Base-by-base conservation (phyloP, 345 rosid genomes). In the Pugionium cornutum region DNA sequence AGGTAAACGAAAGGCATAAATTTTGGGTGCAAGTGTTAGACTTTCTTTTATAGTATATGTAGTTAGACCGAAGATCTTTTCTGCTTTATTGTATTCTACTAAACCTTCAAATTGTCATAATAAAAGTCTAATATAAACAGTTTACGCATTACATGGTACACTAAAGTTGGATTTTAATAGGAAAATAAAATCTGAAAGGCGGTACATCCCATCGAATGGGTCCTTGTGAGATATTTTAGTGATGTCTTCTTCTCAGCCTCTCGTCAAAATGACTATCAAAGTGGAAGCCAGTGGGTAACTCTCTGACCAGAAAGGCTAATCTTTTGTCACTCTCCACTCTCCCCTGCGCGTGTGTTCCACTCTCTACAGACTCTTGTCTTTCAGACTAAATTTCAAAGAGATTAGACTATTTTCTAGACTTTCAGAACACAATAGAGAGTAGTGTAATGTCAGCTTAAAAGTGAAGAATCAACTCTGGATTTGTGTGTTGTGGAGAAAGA, bases 281-380 rank as follows among this genome's bases (percentile, higher is more conserved):
- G 72, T 67, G 75, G 75, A 70, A 70, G 56, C 68, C 62, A 70
- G 59, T 59, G 61, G 36, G 71, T 11, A 26, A 47, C 33, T 50
- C 68, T 61, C 69, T 62, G 33, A 55, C 73, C 68, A 6, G 8
- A 62, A 51, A 67, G 36, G 2, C 61, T 48, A 42, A 61, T 41
- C 60, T 45, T 53, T 44, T 66, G 62, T 26, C 66, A 50, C 44
- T 52, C 67, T 57, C 55, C 30, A 10, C 48, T 10, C 61, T 58
- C 44, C 18, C 18, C 7, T 7, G 57, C 73, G 69, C 58, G 77
- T 74, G 49, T 6, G 11, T 25, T 28, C 28, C 48, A 61, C 31
- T 67, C 44, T 66, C 67, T 62, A 5, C 10, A 9, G 6, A 55
- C 6, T 11, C 36, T 26, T 4, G 25, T 26, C 59, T 33, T 36